Evolutionary conservation across 2,329 filamentous ascomycete species (phyloP), one percentile per base, ranked within the genome.

Genomic region (Microdochium trichocladiopsis): DNA sequence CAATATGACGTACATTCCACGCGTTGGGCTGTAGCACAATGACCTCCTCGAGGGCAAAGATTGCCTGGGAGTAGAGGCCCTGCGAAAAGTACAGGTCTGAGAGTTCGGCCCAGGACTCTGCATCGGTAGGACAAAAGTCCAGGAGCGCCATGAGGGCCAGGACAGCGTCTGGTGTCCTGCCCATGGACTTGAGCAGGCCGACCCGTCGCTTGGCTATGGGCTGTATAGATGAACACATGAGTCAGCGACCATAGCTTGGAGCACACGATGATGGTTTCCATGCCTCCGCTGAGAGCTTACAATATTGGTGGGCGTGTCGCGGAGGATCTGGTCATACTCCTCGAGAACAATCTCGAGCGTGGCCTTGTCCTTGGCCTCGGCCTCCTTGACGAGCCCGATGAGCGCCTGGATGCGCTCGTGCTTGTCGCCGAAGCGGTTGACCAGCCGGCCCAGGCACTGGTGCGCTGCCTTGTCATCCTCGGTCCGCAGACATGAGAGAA

Each of bases 71-170:
- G 63, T 88, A 90, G 61, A 93, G 71, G 1, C 87, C 90, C 64
- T 93, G 87, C 21, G 78, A 78, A 25, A 91, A 77, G 69, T 99
- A 97, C 55, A 96, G 72, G 65, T 96, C 90, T 51, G 89, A 83
- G 59, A 97, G 76, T 72, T 99, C 94, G 50, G 90, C 83, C 94
- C 94, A 99, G 10, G 88, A 86, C 73, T 99, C 94, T 5, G 87
- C 85, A 72, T 99, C 94, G 2, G 89, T 96, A 2, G 94, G 92
- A 51, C 86, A 88, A 55, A 87, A 84, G 64, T 95, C 88, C 48
- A 99, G 74, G 25, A 97, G 77, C 52, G 84, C 78, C 56, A 85
- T 83, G 53, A 97, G 72, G 25, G 86, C 84, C 28, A 82, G 72
- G 47, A 92, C 87, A 1, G 94, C 89, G 57, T 96, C 90, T 1